These are phyloP conservation scores for Verticillium longisporum DNA, from an alignment of 2,329 filamentous ascomycete species.

Conservation along the genomic window DNA sequence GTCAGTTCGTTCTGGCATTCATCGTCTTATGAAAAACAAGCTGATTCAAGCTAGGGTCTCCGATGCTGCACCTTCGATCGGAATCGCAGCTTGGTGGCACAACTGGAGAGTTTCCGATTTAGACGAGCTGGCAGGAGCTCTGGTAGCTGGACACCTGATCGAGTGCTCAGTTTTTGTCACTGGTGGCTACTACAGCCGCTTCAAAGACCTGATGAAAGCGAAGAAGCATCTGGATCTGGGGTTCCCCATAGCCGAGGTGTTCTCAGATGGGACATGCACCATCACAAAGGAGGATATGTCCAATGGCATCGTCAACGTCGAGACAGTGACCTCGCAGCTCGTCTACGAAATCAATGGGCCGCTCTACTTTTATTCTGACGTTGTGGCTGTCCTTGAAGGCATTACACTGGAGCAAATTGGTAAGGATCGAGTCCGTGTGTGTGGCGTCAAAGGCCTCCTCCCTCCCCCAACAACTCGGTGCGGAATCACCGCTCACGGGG, in stretches of 20 bases:
- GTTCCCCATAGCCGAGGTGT: constrained; percentile 43
- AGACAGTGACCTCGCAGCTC: constrained; percentile 35
- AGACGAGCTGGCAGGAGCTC: constrained; percentile 40
- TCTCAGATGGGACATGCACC: not conserved
- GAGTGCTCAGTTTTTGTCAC: constrained; percentile 48
- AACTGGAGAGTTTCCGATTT: constrained; percentile 41
- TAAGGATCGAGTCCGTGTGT: constrained; percentile 20
- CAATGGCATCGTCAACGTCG: constrained; percentile 25
- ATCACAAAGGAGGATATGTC: not conserved
- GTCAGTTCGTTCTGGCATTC: not conserved
- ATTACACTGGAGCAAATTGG: constrained; percentile 11
- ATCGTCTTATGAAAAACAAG: not conserved
- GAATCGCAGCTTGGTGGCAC: constrained; percentile 49
- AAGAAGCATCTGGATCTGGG: constrained; percentile 25
- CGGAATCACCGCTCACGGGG: constrained; percentile 27
- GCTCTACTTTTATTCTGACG: constrained; percentile 41
- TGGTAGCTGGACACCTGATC: constrained; percentile 46
- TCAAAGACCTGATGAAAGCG: constrained; percentile 22
- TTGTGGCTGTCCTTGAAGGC: constrained; percentile 32
- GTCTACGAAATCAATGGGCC: constrained; percentile 39
- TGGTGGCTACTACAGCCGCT: constrained; percentile 48
- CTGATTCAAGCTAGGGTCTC: constrained; percentile 22
- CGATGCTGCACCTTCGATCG: constrained; percentile 46
- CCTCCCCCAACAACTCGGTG: constrained; percentile 32
- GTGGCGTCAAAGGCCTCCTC: constrained; percentile 27